These are phyloP conservation scores for Pachyrhizus erosus DNA, from an alignment of 306 rosid genomes.

Conservation along the genomic window DNA sequence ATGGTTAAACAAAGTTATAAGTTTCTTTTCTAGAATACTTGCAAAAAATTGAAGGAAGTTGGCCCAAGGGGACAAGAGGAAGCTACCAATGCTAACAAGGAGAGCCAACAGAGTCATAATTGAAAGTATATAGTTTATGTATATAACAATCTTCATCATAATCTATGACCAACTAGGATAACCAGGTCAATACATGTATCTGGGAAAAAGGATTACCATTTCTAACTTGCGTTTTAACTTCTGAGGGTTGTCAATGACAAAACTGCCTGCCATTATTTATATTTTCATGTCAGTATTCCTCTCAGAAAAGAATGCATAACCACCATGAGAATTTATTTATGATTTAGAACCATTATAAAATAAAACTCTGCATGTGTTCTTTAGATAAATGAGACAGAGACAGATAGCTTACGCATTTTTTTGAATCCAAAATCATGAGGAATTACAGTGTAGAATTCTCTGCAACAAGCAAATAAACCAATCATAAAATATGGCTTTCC, in stretches of 20 bases:
- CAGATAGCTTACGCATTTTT: conserved; percentile 80
- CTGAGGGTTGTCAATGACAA: conserved; percentile 91
- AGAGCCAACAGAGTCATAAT: conserved; percentile 6
- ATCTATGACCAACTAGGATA: conserved; percentile 32
- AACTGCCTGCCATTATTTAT: conserved; percentile 67
- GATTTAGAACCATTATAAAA: conserved; percentile 6
- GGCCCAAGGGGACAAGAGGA: conserved; percentile 25
- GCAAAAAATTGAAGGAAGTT: conserved; percentile 20
- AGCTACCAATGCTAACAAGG: conserved; percentile 19
- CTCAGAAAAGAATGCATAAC: conserved; percentile 30
- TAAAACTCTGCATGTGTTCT: not conserved
- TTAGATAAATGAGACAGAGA: conserved; percentile 24
- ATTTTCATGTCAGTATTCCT: conserved; percentile 31
- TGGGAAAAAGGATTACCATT: conserved; percentile 69
- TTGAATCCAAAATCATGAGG: conserved; percentile 97
- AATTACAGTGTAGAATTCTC: conserved; percentile 95
- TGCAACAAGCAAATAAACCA: conserved; percentile 58
- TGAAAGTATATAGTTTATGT: not conserved
- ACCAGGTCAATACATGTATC: conserved; percentile 20
- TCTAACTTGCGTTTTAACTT: conserved; percentile 86
- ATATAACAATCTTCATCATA: conserved; percentile 6
- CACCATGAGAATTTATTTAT: conserved; percentile 4
- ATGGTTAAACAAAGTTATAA: conserved; percentile 10
- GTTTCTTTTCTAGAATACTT: not conserved
- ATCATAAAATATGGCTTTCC: conserved; percentile 34